phyloP scores from a whole-genome alignment of 768 basidiomycete genomes.

The Rhodotorula paludigena region DNA sequence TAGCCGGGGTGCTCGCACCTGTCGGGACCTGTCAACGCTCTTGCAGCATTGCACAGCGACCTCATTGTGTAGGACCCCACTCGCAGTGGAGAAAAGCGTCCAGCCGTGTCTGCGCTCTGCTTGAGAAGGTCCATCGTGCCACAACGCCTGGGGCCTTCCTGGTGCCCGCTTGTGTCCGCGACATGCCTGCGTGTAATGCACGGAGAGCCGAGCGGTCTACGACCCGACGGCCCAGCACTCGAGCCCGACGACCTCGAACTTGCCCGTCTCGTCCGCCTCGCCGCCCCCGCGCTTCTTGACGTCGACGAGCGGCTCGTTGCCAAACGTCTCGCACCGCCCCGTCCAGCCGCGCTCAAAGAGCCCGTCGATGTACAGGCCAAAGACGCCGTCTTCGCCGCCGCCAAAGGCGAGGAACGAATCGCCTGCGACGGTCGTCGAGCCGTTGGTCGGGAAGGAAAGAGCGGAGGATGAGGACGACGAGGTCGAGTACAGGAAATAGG shows the following conservation, averaged over 20 bases:
- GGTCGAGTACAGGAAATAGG: slow-evolving; percentile 79
- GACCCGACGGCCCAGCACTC: slow-evolving; percentile 80
- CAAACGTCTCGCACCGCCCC: slow-evolving; percentile 76
- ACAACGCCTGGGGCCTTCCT: too few relatives aligned
- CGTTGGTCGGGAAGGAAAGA: slow-evolving; percentile 53
- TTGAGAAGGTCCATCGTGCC: too few relatives aligned
- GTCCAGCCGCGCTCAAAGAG: slow-evolving; percentile 77
- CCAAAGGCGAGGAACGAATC: slow-evolving; percentile 19
- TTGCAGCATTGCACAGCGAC: too few relatives aligned
- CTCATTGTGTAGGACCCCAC: too few relatives aligned
- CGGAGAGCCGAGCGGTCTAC: neutral
- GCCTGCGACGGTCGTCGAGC: too few relatives aligned
- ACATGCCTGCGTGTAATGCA: too few relatives aligned
- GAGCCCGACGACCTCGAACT: slow-evolving; percentile 86
- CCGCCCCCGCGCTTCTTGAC: neutral
- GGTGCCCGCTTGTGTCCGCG: too few relatives aligned
- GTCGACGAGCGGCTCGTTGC: slow-evolving; percentile 56
- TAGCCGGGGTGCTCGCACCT: too few relatives aligned
- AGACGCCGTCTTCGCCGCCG: slow-evolving; percentile 66
- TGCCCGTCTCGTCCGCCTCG: slow-evolving; percentile 51
- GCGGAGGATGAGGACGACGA: slow-evolving; percentile 57
- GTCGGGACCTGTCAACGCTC: too few relatives aligned
- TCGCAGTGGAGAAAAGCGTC: too few relatives aligned
- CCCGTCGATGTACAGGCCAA: slow-evolving; percentile 81
- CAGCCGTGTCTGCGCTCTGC: too few relatives aligned